A percentile compares a stretch with the other conserved stretches of the same genome.
Evolutionary conservation across 1,139 yeast species (phyloP).

Genomic region (Waltiozyma sp.): DNA sequence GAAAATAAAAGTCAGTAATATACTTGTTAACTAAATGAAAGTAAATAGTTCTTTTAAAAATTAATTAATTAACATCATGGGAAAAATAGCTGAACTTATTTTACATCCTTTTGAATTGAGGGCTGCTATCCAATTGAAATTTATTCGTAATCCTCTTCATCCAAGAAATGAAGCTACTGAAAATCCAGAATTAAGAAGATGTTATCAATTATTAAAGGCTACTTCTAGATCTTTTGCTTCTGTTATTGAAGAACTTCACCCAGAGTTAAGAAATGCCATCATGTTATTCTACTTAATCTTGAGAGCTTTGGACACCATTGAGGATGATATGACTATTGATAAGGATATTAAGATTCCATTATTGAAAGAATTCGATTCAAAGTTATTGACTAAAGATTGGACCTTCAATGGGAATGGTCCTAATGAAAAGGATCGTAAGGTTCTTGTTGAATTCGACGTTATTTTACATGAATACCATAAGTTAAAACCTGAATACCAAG

Average conservation of each 20-base stretch:
- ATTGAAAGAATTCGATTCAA: slow-evolving; percentile 55
- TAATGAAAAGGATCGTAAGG: slow-evolving; percentile 71
- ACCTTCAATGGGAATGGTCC: slow-evolving; percentile 67
- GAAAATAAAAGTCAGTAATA: too few relatives aligned
- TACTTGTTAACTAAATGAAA: too few relatives aligned
- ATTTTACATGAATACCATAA: slow-evolving; percentile 63
- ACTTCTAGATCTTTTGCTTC: slow-evolving; percentile 92
- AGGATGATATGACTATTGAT: slow-evolving; percentile 87
- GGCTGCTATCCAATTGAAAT: slow-evolving; percentile 52
- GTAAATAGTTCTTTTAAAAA: too few relatives aligned
- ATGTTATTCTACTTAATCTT: slow-evolving; percentile 77
- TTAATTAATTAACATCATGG: too few relatives aligned
- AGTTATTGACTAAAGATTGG: slow-evolving; percentile 62
- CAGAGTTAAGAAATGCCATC: slow-evolving; percentile 73
- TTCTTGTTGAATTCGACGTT: slow-evolving; percentile 62
- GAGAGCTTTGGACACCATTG: slow-evolving; percentile 91
- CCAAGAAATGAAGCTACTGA: slow-evolving; percentile 37
- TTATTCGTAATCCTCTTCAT: slow-evolving; percentile 44
- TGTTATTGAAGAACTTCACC: slow-evolving; percentile 84
- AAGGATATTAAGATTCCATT: slow-evolving; percentile 64
- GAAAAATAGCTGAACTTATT: slow-evolving; percentile 51
- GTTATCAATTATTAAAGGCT: slow-evolving; percentile 53
- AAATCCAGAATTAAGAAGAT: slow-evolving; percentile 41
- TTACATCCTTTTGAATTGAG: slow-evolving; percentile 64
- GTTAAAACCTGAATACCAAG: slow-evolving; percentile 68